These are phyloP conservation scores for Diplodia scrobiculata DNA, from an alignment of 2,329 filamentous ascomycete species.

Conservation along the genomic window DNA sequence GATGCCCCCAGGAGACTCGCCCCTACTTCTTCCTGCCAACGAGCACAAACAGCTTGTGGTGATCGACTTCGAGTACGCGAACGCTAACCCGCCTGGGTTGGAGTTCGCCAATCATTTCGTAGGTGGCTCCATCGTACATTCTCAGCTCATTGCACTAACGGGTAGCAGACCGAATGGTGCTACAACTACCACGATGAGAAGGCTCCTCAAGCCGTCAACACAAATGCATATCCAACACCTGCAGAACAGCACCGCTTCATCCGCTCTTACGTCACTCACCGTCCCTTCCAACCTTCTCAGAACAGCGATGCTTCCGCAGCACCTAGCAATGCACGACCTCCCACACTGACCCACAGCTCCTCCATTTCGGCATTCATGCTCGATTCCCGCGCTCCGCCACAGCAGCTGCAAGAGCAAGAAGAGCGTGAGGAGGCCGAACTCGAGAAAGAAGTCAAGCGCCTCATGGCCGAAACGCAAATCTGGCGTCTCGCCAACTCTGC, in stretches of 20 bases:
- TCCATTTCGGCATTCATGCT: conserved; percentile 71
- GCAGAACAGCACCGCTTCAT: conserved; percentile 86
- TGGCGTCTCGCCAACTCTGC: conserved; percentile 89
- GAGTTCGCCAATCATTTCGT: conserved; percentile 98
- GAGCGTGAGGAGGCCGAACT: conserved; percentile 62
- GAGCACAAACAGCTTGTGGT: conserved; percentile 95
- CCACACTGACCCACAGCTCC: conserved; percentile 38
- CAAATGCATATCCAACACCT: conserved; percentile 69
- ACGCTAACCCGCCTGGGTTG: conserved; percentile 78
- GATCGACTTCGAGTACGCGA: conserved; percentile 97
- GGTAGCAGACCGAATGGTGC: conserved; percentile 76
- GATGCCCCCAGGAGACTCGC: conserved; percentile 71
- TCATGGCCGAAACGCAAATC: conserved; percentile 76
- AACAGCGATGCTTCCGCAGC: conserved; percentile 41
- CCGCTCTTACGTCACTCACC: conserved; percentile 81
- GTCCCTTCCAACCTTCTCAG: conserved; percentile 45
- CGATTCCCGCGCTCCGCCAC: conserved; percentile 56
- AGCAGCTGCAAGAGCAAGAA: conserved; percentile 43
- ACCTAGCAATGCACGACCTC: conserved; percentile 34
- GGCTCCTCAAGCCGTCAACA: conserved; percentile 67
- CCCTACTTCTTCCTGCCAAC: conserved; percentile 83
- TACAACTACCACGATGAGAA: conserved; percentile 89
- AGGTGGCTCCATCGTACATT: conserved; percentile 37
- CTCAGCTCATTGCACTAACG: conserved; percentile 2
- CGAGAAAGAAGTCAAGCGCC: conserved; percentile 67